phyloP scores from a whole-genome alignment of 805 yeast genomes.

The Lachancea waltii region DNA sequence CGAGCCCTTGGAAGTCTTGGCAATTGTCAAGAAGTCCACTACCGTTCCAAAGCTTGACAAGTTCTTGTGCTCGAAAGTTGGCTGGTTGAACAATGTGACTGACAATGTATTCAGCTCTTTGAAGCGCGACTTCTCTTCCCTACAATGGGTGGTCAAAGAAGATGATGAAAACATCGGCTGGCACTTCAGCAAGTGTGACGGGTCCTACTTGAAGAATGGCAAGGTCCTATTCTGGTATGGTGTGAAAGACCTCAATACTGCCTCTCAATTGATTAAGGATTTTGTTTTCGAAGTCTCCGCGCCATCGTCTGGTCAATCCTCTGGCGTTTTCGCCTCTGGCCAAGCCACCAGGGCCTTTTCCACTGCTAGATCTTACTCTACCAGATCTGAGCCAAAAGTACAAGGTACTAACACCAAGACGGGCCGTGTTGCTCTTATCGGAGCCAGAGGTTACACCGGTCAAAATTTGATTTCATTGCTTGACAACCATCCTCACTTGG shows the following conservation, averaged over 20 bases:
- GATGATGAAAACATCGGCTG: slow-evolving; percentile 86
- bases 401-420: slow-evolving; percentile 54
- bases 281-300: slow-evolving; percentile 38
- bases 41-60: slow-evolving; percentile 69
- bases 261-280: slow-evolving; percentile 54
- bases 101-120: slow-evolving; percentile 87
- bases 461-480: slow-evolving; percentile 84
- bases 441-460: slow-evolving; percentile 98
- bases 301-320: slow-evolving; percentile 10
- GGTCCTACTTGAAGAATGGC: slow-evolving; percentile 86
- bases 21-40: slow-evolving; percentile 60
- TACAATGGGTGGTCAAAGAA: slow-evolving; percentile 88
- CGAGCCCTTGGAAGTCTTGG: slow-evolving; percentile 91
- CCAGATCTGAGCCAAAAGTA: slow-evolving; percentile 53
- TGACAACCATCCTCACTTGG: slow-evolving; percentile 81
- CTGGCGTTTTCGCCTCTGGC: slow-evolving; percentile 42
- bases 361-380: slow-evolving; percentile 31
- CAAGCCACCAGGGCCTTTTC: slow-evolving; percentile 42
- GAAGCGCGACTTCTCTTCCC: slow-evolving; percentile 59
- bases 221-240: slow-evolving; percentile 95
- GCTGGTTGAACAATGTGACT: slow-evolving; percentile 96
- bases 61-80: slow-evolving; percentile 78
- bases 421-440: slow-evolving; percentile 84
- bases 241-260: slow-evolving; percentile 53
- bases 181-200: slow-evolving; percentile 90